These are phyloP conservation scores for Volvox reticuliferus DNA, from an alignment of 139 green algal genomes.

Conservation along the genomic window DNA sequence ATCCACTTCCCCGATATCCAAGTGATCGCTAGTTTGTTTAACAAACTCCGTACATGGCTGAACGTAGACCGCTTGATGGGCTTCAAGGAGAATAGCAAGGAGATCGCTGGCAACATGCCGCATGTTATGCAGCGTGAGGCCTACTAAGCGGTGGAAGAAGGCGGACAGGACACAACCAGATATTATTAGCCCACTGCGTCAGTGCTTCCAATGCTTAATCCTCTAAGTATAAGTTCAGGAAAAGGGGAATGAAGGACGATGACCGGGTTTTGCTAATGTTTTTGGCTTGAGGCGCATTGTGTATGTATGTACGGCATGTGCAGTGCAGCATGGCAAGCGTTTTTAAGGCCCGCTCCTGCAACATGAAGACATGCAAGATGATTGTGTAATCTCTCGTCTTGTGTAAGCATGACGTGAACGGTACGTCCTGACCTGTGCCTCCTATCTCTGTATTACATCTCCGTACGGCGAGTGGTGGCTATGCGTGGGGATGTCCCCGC, in stretches of 20 bases:
- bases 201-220: neutral
- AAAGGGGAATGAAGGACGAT: neutral
- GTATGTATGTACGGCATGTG: too few relatives aligned
- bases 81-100: slow-evolving; percentile 60
- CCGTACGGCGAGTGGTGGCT: too few relatives aligned
- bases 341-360: too few relatives aligned
- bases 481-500: too few relatives aligned
- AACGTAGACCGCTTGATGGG: slow-evolving; percentile 63
- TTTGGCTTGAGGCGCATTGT: neutral
- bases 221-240: neutral
- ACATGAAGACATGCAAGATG: too few relatives aligned
- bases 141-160: slow-evolving; percentile 40
- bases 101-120: slow-evolving; percentile 53
- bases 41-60: neutral
- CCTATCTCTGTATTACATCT: too few relatives aligned
- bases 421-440: too few relatives aligned
- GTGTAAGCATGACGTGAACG: too few relatives aligned
- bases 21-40: neutral
- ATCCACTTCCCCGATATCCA: neutral
- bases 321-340: too few relatives aligned
- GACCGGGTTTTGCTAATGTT: neutral
- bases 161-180: neutral
- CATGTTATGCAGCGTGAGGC: slow-evolving; percentile 46
- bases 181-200: neutral
- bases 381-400: too few relatives aligned